Evolutionary conservation across 2,329 filamentous ascomycete genomes (phyloP).

Genomic region (Aspergillus caelatus): DNA sequence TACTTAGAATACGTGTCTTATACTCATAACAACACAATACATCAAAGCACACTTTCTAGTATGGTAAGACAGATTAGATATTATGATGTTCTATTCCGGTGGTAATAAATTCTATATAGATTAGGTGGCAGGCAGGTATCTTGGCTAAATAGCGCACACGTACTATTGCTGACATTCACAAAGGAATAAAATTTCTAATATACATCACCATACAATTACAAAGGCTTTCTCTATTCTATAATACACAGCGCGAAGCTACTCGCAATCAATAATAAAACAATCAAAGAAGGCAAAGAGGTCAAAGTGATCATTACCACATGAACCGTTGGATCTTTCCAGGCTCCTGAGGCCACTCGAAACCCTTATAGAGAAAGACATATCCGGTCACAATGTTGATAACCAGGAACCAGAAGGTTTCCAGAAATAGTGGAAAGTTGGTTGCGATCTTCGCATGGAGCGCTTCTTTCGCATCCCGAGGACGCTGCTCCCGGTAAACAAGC

Average conservation of each 20-base stretch:
- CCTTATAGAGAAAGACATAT: constrained; percentile 26
- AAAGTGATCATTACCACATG: constrained; percentile 63
- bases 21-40: no score
- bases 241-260: constrained; percentile 11
- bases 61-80: no score
- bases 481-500: constrained; percentile 30
- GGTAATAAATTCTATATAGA: no score
- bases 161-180: no score
- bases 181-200: neutral
- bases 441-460: constrained; percentile 30
- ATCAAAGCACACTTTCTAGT: no score
- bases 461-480: constrained; percentile 24
- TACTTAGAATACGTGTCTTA: no score
- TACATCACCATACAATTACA: neutral
- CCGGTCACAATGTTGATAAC: constrained; percentile 42
- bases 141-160: no score
- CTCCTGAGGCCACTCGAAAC: constrained; percentile 31
- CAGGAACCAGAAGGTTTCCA: constrained; percentile 63
- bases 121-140: no score
- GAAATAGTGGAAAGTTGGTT: constrained; percentile 33
- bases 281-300: neutral
- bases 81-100: no score
- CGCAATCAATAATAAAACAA: neutral
- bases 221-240: neutral
- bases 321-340: constrained; percentile 62